Conservation (phyloP, 352 stramenopile genomes). For the Globisporangium canariense region DNA sequence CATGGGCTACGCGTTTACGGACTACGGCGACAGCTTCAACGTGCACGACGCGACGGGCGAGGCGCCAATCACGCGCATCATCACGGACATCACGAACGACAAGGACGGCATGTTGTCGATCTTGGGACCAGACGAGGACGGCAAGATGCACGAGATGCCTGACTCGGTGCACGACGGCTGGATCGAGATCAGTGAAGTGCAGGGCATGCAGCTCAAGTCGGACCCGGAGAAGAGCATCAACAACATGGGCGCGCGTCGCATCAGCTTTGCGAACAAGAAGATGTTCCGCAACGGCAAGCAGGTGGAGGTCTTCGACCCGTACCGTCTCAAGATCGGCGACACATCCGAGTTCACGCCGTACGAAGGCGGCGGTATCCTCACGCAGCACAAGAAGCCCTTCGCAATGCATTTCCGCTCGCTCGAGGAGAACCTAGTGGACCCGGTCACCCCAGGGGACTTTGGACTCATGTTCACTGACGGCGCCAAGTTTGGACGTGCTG, state of each 20-base stretch:
- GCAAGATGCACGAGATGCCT: conserved; percentile 87
- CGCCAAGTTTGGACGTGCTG: conserved; percentile 82
- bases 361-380: conserved; percentile 75
- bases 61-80: conserved; percentile 82
- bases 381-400: conserved; percentile 83
- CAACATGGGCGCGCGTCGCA: conserved; percentile 63
- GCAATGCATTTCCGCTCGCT: conserved; percentile 72
- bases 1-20: conserved; percentile 79
- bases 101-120: conserved; percentile 72
- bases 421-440: conserved; percentile 62
- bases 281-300: conserved; percentile 84
- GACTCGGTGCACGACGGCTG: conserved; percentile 84
- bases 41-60: conserved; percentile 79
- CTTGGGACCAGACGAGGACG: conserved; percentile 77
- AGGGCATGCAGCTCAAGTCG: conserved; percentile 65
- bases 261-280: conserved; percentile 85
- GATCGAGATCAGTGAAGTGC: conserved; percentile 82
- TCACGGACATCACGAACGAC: conserved; percentile 85
- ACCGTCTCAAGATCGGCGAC: conserved; percentile 79
- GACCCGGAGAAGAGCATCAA: conserved; percentile 75
- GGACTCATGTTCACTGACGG: conserved; percentile 86
- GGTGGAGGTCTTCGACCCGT: conserved; percentile 82
- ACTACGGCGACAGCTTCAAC: conserved; percentile 76
- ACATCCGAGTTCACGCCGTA: conserved; percentile 81
- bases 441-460: conserved; percentile 65